Evolutionary conservation across 2,329 filamentous ascomycete species (phyloP), one percentile per base, ranked within the genome.

Genomic region (Claviceps africana): DNA sequence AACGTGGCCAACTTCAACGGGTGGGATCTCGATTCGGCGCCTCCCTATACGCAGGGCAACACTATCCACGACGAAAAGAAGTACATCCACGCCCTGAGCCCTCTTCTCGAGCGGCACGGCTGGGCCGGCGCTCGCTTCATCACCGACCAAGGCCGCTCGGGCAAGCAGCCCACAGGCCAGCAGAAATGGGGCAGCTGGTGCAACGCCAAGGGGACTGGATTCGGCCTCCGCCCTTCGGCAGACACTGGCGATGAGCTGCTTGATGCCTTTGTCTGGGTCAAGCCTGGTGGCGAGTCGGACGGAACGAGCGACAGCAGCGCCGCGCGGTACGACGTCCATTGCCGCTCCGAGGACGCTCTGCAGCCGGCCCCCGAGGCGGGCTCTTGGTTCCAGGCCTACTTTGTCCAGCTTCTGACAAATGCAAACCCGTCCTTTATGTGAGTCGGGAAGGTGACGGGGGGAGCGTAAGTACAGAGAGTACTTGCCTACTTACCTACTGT

Each of bases 241-340:
- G 70, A 78, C 61, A 85, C 82, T 9, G 78, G 77, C 15, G 73
- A 80, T 56, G 61, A 66, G 1, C 68, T 82, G 19, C 70, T 76
- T 35, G 83, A 86, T 63, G 80, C 82, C 42, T 82, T 85, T 57
- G 82, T 85, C 53, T 85, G 82, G 82, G 70, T 85, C 58, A 86
- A 85, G 74, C 82, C 82, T 4, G 82, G 82, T 56, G 74, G 75
- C 55, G 75, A 77, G 62, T 85, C 70, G 45, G 72, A 75, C 56
- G 47, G 47, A 48, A 42, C 60, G 59, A 28, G 61, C 55, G 13
- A 55, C 51, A 17, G 59, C 48, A 35, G 57, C 58, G 2, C 62
- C 61, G n/a, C 9, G 22, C 25, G 51, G 44, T 52, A 54, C 19
- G 54, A 56, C 42, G 48, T 39, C 47, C 51, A 51, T 62, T 81